Evolutionary conservation across 2,329 filamentous ascomycete species (phyloP), one percentile per base, ranked within the genome.

Genomic region (Venturia nashicola): DNA sequence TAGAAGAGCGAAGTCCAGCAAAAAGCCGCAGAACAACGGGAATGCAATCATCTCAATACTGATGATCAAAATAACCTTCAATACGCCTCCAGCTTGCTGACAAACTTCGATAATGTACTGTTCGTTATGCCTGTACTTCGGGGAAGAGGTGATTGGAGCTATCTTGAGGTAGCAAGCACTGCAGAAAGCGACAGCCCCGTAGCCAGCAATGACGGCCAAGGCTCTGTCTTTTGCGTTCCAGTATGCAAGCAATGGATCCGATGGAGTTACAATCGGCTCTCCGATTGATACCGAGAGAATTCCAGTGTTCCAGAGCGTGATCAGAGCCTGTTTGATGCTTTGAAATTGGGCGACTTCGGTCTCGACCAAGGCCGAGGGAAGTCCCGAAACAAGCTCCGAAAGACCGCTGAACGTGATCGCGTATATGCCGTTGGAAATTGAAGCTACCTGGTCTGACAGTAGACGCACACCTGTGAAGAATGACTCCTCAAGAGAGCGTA

Each of bases 41-140:
- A 99, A 99, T 7, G 92, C 86, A 43, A 99, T 86, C 94, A 99
- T 99, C 77, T 99, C 94, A 70, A 99, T 99, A 68, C 92, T 94
- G 68, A 99, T 99, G 70, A 99, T 97, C 66, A 97, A 78, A 61
- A 99, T 96, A 27, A 99, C 94, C 75, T 99, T 99, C 80, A 97
- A 86, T 11, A 99, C 93, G 16, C 95, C 94, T 51, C 94, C 95
- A 59, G 94, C 94, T 79, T 99, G 95, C 67, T 91, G 87, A 27
- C 99, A 80, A 1, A 87, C 82, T 67, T 97, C 93, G 32, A 93
- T 87, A 51, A 97, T 75, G 8, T 86, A 83, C 32, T 87, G 88
- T 73, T 97, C 92, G 4, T 84, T 75, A 66, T 79, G 80, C 65
- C 83, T 82, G 5, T 80, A 79, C 61, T 80, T 75, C 59, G 79